Percentiles rank a stretch among this genome's conserved stretches.
These are phyloP conservation scores for Jimgerdemannia lactiflua DNA, from an alignment of 192 early-diverging fungal genomes.

Conservation along the genomic window DNA sequence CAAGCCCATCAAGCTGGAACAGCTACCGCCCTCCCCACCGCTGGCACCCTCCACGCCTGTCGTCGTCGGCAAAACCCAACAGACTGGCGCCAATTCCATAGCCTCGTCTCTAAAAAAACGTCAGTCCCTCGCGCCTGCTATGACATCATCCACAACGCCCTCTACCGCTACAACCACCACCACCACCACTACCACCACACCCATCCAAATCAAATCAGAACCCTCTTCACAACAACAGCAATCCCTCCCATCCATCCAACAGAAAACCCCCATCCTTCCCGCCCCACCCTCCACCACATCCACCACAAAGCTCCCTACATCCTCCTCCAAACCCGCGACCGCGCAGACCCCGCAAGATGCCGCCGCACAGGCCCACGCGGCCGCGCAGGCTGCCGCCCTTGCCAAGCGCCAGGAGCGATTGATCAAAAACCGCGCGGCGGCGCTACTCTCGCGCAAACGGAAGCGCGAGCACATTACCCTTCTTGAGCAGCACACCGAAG, in stretches of 20 bases:
- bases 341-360: neutral
- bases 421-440: constrained; percentile 92
- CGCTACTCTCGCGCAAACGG: constrained; percentile 82
- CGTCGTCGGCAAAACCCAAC: constrained; percentile 1
- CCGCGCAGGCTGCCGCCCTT: constrained; percentile 41
- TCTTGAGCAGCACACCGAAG: constrained; percentile 60
- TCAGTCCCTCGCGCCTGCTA: constrained; percentile 36
- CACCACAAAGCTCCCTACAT: constrained; percentile 8
- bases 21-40: constrained; percentile 27
- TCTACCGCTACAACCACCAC: constrained; percentile 33
- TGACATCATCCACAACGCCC: constrained; percentile 21
- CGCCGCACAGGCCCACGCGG: constrained; percentile 10
- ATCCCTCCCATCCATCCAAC: neutral
- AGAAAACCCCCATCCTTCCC: constrained; percentile 8
- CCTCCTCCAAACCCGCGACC: constrained; percentile 1
- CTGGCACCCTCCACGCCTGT: constrained; percentile 8
- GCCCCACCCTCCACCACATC: constrained; percentile 2
- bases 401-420: constrained; percentile 83
- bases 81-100: constrained; percentile 9
- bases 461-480: constrained; percentile 82
- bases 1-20: constrained; percentile 28
- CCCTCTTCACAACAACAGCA: neutral
- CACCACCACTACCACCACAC: constrained; percentile 26
- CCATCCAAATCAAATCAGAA: constrained; percentile 16
- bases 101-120: constrained; percentile 17